Percentiles rank a stretch among this genome's conserved stretches.
Evolutionary conservation across 495 filamentous ascomycete genomes (phyloP).

Genomic region (Saxophila tyrrhenica): DNA sequence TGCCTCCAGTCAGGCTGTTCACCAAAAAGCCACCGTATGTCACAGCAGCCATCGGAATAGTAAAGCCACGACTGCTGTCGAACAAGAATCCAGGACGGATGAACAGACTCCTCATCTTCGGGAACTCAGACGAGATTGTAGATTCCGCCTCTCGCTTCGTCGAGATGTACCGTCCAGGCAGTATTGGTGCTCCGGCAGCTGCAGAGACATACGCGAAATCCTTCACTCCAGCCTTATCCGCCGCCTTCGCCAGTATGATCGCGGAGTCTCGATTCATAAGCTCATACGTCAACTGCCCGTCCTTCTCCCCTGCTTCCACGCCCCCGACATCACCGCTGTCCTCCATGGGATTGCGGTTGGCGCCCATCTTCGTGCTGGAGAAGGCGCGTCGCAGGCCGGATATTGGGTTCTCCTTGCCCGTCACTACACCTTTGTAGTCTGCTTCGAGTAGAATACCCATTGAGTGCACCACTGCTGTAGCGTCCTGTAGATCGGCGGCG

Average conservation of each 20-base stretch:
- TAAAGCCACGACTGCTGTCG: constrained; percentile 69
- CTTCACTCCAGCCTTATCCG: constrained; percentile 47
- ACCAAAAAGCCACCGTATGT: constrained; percentile 45
- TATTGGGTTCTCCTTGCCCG: constrained; percentile 65
- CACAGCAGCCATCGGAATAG: constrained; percentile 67
- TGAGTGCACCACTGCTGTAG: constrained; percentile 77
- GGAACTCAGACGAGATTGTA: constrained; percentile 58
- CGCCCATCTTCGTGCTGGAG: constrained; percentile 44
- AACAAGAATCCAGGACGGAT: constrained; percentile 81
- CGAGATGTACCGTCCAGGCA: constrained; percentile 75
- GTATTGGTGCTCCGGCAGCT: constrained; percentile 67
- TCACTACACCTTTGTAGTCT: constrained; percentile 89
- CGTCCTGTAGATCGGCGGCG: constrained; percentile 53
- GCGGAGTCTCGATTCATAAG: constrained; percentile 91
- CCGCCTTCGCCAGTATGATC: constrained; percentile 76
- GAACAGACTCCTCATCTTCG: constrained; percentile 66
- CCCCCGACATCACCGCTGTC: constrained; percentile 41
- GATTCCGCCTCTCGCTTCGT: constrained; percentile 89
- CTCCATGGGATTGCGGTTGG: constrained; percentile 56
- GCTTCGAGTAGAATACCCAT: constrained; percentile 97
- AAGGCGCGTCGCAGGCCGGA: constrained; percentile 69
- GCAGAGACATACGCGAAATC: constrained; percentile 83
- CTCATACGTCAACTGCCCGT: constrained; percentile 85
- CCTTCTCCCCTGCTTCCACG: constrained; percentile 49
- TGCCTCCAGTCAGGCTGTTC: constrained; percentile 62